Evolutionary conservation across 2,329 filamentous ascomycete genomes (phyloP), one percentile per base, ranked within the genome.

Genomic region (Ceratocystis ficicola): DNA sequence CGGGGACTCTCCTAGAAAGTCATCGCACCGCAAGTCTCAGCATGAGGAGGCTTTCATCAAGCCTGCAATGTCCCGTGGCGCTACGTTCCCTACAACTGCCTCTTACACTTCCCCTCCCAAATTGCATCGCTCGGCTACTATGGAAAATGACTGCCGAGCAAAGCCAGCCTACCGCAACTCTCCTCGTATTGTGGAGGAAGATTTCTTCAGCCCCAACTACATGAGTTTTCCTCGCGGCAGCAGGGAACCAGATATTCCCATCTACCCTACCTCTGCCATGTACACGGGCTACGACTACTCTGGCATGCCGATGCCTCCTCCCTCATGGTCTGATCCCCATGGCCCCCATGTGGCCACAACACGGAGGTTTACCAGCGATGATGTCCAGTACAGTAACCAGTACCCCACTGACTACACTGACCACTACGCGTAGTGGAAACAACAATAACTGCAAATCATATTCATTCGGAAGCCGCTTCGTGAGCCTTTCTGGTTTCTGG

Each of bases 1-100:
- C 5, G 65, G 55, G 28, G 65, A 66, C 10, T 46, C 59, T 3
- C 32, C 59, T 17, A 66, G 63, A 48, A 66, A 63, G 46, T 20
- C 44, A 10, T 48, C 44, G 28, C 52, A 65, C 17, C 63, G 63
- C 52, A 65, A 46, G 36, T 28, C 50, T 1, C 17, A 8, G 17
- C 41, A n/a, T 25, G 32, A 65, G 2, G 63, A 65, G 5, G 2
- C 2, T 8, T 57, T 59, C 41, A 6, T 2, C 57, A 41, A 50
- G 28, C 62, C 60, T 7, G 7, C 46, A n/a, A 57, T 63, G 32
- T 0, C 60, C n/a, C 65, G 48, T 15, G 48, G 48, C 8, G 20
- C 46, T 8, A 66, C 65, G 3, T 63, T 66, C 32, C 52, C 63
- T 17, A n/a, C 22, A 5, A 2, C 36, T 28, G 17, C 52, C 6